Percentiles rank a stretch among this genome's conserved stretches.
Conservation (phyloP, 2,329 filamentous ascomycete genomes). For the Colletotrichum liriopes region DNA sequence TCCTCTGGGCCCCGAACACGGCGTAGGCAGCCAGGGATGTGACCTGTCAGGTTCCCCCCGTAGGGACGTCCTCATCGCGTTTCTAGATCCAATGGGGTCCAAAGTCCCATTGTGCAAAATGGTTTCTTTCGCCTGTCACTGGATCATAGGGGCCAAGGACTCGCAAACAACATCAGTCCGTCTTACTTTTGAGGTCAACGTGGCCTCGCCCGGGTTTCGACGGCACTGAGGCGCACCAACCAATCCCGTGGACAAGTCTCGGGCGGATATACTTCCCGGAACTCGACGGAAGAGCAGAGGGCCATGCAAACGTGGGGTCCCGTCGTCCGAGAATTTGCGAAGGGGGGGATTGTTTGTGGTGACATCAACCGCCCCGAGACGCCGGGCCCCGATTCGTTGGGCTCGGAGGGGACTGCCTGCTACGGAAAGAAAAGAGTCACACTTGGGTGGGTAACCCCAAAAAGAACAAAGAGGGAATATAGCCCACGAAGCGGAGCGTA, state of each 20-base stretch:
- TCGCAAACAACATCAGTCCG: too few relatives aligned
- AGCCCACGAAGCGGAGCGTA: neutral
- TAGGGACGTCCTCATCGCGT: neutral
- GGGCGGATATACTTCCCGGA: neutral
- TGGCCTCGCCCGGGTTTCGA: neutral
- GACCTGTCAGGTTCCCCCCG: too few relatives aligned
- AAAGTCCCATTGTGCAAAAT: neutral
- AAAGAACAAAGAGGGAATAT: neutral
- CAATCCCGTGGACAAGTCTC: neutral
- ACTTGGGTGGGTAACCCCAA: neutral
- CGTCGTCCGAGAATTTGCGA: neutral
- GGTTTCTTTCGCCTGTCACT: too few relatives aligned
- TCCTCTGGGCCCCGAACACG: neutral
- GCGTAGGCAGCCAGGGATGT: neutral
- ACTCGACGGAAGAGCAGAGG: neutral
- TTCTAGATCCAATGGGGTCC: neutral
- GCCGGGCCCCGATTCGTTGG: neutral
- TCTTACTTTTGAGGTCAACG: neutral
- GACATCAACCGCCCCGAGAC: slow-evolving; percentile 1
- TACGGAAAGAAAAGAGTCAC: neutral
- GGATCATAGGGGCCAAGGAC: neutral
- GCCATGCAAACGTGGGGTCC: neutral
- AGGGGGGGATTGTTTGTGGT: neutral
- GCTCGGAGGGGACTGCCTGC: slow-evolving; percentile 1
- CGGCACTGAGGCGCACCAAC: neutral